Percentiles rank a stretch among this genome's conserved stretches.
phyloP scores from a whole-genome alignment of 2,329 filamentous ascomycete species.

The Xylariaceae sp. region DNA sequence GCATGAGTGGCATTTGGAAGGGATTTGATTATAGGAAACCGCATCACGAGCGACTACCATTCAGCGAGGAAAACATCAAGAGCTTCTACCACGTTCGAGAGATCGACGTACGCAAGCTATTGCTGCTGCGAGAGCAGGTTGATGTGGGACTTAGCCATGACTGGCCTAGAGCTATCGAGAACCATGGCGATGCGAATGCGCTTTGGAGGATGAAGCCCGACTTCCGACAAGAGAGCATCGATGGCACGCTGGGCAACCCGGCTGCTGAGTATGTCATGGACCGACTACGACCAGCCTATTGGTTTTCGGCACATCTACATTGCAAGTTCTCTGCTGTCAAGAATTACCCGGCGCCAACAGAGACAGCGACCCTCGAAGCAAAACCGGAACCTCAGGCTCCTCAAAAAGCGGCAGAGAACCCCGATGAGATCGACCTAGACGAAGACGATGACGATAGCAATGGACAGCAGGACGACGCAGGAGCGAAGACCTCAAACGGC shows the following conservation, averaged over 20 bases:
- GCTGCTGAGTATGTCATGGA: constrained; percentile 80
- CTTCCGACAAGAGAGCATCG: constrained; percentile 71
- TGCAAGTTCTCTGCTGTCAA: constrained; percentile 75
- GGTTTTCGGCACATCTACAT: constrained; percentile 94
- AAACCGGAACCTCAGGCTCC: not conserved
- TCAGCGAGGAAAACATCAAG: constrained; percentile 69
- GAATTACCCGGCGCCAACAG: constrained; percentile 36
- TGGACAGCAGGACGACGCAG: constrained; percentile 13
- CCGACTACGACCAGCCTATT: constrained; percentile 73
- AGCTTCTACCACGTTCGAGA: constrained; percentile 89
- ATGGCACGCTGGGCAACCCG: constrained; percentile 71
- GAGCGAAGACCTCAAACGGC: constrained; percentile 9
- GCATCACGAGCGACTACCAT: constrained; percentile 83
- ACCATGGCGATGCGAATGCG: constrained; percentile 62
- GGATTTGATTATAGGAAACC: constrained; percentile 78
- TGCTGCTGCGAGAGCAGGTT: constrained; percentile 80
- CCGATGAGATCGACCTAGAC: constrained; percentile 68
- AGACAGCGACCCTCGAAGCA: constrained; percentile 6
- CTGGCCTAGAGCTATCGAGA: constrained; percentile 85
- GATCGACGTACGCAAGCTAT: constrained; percentile 82
- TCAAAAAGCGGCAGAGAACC: constrained; percentile 39
- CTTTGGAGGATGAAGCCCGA: constrained; percentile 71
- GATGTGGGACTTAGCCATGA: constrained; percentile 93
- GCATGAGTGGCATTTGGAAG: constrained; percentile 93
- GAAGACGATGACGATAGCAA: constrained; percentile 41